Evolutionary conservation across 176 grass and related monocot species (phyloP).

Genomic region (Olyra latifolia): DNA sequence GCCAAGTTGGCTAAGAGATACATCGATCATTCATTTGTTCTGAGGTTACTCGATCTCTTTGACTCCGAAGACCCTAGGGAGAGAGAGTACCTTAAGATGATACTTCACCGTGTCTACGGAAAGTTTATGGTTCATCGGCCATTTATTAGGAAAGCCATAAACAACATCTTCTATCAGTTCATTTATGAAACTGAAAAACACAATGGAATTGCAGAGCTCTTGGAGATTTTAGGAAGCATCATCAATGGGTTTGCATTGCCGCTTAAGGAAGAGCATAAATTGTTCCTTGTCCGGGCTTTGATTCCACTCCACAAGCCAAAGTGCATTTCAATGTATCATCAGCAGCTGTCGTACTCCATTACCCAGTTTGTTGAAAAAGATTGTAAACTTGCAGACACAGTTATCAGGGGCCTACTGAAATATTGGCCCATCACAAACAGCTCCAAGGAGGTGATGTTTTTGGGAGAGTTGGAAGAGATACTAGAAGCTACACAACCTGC

Average conservation of each 20-base stretch:
- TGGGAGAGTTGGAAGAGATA: constrained; percentile 85
- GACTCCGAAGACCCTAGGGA: constrained; percentile 87
- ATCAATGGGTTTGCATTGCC: constrained; percentile 88
- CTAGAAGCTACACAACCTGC: constrained; percentile 75
- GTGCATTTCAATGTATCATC: constrained; percentile 64
- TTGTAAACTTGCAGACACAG: constrained; percentile 71
- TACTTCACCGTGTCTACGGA: constrained; percentile 84
- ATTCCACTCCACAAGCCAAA: constrained; percentile 90
- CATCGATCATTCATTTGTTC: constrained; percentile 71
- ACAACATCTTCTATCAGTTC: constrained; percentile 88
- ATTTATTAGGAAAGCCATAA: constrained; percentile 78
- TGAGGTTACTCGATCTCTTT: constrained; percentile 80
- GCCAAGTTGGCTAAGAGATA: constrained; percentile 87
- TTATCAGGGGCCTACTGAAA: constrained; percentile 84
- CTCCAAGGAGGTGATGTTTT: constrained; percentile 82
- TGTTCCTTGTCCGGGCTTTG: constrained; percentile 71
- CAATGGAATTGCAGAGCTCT: constrained; percentile 77
- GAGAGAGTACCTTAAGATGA: constrained; percentile 86
- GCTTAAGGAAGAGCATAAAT: constrained; percentile 87
- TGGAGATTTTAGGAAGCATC: constrained; percentile 87
- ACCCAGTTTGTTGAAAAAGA: constrained; percentile 91
- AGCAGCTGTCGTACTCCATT: constrained; percentile 76
- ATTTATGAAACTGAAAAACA: constrained; percentile 90
- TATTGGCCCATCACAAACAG: constrained; percentile 94
- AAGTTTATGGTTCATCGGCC: constrained; percentile 96